Conservation (phyloP, 2,329 filamentous ascomycete genomes). For the Colletotrichum sp. region DNA sequence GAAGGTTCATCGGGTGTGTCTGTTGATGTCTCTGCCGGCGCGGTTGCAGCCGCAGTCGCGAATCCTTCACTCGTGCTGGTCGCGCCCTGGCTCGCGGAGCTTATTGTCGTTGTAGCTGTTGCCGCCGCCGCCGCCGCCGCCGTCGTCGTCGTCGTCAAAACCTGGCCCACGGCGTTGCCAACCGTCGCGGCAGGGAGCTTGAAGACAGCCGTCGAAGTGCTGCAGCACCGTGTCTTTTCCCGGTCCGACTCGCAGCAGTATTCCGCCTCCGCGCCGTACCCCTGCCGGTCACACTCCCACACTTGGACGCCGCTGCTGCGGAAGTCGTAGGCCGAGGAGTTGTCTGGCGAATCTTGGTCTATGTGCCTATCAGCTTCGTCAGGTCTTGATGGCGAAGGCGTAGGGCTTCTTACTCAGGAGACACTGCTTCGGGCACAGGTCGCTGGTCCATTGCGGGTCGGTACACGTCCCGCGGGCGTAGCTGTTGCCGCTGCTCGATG, state of each 20-base stretch:
- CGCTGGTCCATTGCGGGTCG: background rate
- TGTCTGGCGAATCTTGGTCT: background rate
- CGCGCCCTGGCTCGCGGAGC: background rate
- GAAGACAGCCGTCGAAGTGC: background rate
- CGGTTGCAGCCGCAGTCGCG: background rate
- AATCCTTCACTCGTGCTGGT: background rate
- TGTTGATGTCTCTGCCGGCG: background rate
- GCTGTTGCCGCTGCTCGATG: background rate
- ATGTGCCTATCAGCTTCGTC: too few species aligned
- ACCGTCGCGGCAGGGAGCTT: background rate
- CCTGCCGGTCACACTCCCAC: background rate
- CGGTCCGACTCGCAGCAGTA: background rate
- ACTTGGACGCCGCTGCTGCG: background rate
- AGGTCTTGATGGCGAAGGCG: background rate
- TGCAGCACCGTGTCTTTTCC: background rate
- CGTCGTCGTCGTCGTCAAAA: background rate
- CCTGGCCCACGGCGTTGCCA: background rate
- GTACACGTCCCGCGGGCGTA: background rate
- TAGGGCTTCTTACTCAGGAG: background rate
- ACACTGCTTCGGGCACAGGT: background rate
- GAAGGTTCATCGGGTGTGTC: background rate
- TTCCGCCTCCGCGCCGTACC: background rate
- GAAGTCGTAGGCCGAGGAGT: background rate
- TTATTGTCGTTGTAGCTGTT: background rate
- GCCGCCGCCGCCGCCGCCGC: background rate